A percentile compares a stretch with the other conserved stretches of the same genome.
phyloP scores from a whole-genome alignment of 164 flowering plant species.

The Stephania japonica region DNA sequence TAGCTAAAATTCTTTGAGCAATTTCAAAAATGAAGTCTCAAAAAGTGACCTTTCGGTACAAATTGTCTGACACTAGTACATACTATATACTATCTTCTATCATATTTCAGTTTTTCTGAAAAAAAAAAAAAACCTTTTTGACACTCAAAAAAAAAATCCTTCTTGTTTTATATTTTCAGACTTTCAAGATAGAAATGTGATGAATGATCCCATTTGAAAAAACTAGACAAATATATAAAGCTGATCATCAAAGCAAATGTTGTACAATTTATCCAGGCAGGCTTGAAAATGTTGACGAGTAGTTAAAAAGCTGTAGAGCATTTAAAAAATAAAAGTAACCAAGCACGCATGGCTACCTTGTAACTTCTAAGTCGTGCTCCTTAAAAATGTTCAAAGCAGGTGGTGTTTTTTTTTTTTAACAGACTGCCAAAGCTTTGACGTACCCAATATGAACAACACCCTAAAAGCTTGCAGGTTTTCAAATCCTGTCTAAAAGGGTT shows the following conservation, averaged over 20 bases:
- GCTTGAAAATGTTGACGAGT: neutral
- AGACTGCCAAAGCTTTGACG: slow-evolving; percentile 4
- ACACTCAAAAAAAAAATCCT: neutral
- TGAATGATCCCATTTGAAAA: no score
- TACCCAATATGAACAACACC: neutral
- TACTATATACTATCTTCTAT: slow-evolving; percentile 9
- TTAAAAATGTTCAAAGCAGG: slow-evolving; percentile 1
- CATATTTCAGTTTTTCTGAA: neutral
- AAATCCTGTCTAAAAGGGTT: neutral
- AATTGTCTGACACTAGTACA: slow-evolving; percentile 4
- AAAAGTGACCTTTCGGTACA: slow-evolving; percentile 2
- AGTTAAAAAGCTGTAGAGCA: neutral
- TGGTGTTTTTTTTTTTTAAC: neutral
- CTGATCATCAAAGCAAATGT: neutral
- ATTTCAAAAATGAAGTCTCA: slow-evolving; percentile 7
- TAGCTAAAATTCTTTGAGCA: neutral
- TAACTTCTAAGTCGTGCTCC: neutral
- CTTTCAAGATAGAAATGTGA: neutral
- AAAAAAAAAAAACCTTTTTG: neutral
- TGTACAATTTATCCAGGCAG: neutral
- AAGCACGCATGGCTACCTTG: neutral
- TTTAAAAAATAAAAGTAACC: neutral
- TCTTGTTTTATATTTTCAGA: neutral
- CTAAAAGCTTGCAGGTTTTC: slow-evolving; percentile 1
- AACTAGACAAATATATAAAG: no score